These are phyloP conservation scores for Ordospora pajunii DNA, from an alignment of 371 early-diverging fungal species.

Conservation along the genomic window DNA sequence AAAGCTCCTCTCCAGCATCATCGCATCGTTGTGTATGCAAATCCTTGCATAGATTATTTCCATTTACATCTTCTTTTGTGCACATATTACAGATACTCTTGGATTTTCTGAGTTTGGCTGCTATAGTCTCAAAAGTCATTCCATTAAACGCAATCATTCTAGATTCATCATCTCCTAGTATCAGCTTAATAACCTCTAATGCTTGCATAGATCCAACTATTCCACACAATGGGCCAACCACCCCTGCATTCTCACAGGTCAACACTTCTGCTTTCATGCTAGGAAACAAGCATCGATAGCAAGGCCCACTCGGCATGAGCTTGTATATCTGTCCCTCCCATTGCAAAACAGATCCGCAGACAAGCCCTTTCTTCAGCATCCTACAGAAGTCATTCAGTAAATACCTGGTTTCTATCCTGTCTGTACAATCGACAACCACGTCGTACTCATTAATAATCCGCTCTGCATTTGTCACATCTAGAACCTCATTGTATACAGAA, in stretches of 20 bases:
- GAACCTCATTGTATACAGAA: constrained; percentile 13
- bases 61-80: neutral
- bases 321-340: constrained; percentile 75
- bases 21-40: constrained; percentile 25
- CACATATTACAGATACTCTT: neutral
- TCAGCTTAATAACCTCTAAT: constrained; percentile 73
- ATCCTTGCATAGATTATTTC: neutral
- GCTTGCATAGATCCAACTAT: constrained; percentile 86
- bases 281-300: constrained; percentile 93
- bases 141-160: constrained; percentile 41
- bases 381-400: constrained; percentile 84
- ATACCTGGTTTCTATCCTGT: constrained; percentile 89
- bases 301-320: constrained; percentile 77
- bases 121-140: neutral
- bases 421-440: constrained; percentile 83
- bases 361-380: constrained; percentile 69
- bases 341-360: constrained; percentile 82
- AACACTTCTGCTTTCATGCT: constrained; percentile 67
- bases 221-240: constrained; percentile 77
- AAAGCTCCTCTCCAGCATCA: neutral
- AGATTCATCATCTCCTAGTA: constrained; percentile 15
- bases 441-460: constrained; percentile 66
- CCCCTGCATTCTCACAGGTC: constrained; percentile 89
- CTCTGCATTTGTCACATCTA: constrained; percentile 19
- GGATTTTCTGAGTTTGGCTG: constrained; percentile 1